Conservation (phyloP, 169 alveolate genomes). For the Neospora caninum region DNA sequence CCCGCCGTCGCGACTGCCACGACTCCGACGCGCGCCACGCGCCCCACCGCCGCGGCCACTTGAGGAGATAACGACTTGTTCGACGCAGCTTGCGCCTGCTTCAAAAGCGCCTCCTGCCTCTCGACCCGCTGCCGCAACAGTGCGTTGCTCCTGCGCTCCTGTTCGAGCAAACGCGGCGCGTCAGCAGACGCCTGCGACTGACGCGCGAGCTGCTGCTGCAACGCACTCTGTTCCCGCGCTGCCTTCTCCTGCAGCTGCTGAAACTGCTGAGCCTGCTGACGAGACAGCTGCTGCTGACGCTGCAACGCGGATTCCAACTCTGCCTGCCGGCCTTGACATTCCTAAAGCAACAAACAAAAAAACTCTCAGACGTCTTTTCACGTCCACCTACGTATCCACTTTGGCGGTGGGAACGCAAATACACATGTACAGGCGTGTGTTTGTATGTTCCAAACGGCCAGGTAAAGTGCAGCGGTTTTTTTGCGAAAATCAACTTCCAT, state of each 20-base stretch:
- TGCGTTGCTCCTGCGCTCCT: conserved; percentile 17
- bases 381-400: too few relatives aligned
- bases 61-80: not conserved
- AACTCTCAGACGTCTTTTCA: not conserved
- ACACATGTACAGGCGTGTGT: not conserved
- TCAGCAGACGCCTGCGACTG: not conserved
- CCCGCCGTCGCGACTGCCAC: conserved; percentile 41
- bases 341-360: not conserved
- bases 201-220: conserved; percentile 13
- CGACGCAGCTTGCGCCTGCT: not conserved
- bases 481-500: too few relatives aligned
- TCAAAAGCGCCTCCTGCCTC: conserved; percentile 10
- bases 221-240: not conserved
- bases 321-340: not conserved
- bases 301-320: not conserved
- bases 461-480: too few relatives aligned
- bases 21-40: conserved; percentile 42
- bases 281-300: not conserved
- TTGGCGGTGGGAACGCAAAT: too few relatives aligned
- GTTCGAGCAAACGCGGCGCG: not conserved
- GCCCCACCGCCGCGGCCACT: conserved; percentile 50
- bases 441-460: too few relatives aligned
- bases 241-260: conserved; percentile 22
- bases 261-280: conserved; percentile 38
- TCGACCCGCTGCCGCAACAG: conserved; percentile 15